Percentiles rank a stretch among this genome's conserved stretches.
These are phyloP conservation scores for Tricholoma sp. DNA, from an alignment of 768 basidiomycete species.

Conservation along the genomic window DNA sequence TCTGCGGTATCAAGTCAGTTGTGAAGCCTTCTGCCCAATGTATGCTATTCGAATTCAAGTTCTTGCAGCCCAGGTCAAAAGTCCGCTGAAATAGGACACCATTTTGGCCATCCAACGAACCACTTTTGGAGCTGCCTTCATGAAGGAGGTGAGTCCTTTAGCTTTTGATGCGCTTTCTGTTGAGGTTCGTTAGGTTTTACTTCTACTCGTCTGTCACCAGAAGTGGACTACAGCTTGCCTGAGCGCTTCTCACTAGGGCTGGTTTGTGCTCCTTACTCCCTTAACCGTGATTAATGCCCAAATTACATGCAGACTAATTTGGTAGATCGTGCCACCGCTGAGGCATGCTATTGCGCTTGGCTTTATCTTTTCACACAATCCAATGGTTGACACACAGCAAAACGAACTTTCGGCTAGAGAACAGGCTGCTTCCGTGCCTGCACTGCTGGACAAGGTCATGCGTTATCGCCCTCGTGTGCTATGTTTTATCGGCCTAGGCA, in stretches of 20 bases:
- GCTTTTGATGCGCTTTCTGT: background rate
- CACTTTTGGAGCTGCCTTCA: constrained; percentile 79
- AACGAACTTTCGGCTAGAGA: constrained; percentile 50
- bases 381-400: constrained; percentile 30
- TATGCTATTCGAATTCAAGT: background rate
- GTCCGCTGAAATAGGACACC: constrained; percentile 69
- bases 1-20: constrained; percentile 80
- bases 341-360: constrained; percentile 18
- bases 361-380: background rate
- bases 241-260: constrained; percentile 57
- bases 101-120: constrained; percentile 76
- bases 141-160: constrained; percentile 44
- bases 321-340: constrained; percentile 60
- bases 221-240: constrained; percentile 59
- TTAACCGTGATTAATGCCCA: background rate
- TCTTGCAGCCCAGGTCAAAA: constrained; percentile 53
- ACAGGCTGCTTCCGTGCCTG: constrained; percentile 47
- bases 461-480: constrained; percentile 56
- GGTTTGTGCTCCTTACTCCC: constrained; percentile 37
- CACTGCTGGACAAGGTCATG: constrained; percentile 54
- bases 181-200: constrained; percentile 49
- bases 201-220: constrained; percentile 40
- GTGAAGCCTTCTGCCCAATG: background rate
- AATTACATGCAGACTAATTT: constrained; percentile 58
- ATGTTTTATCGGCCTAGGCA: constrained; percentile 75